phyloP scores from a whole-genome alignment of 305 asterid species.

The Fraxinus albicans region DNA sequence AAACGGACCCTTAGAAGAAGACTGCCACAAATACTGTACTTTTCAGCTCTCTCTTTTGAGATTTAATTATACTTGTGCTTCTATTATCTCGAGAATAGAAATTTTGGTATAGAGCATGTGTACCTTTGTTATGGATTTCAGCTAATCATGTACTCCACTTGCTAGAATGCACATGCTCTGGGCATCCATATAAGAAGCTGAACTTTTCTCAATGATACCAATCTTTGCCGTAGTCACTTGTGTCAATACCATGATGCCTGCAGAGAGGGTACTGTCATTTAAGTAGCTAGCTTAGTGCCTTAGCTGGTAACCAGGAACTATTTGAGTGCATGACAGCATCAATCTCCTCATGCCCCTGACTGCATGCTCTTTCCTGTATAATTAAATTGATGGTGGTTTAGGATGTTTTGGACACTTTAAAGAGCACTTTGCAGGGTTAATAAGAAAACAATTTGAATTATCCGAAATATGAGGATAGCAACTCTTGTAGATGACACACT shows the following conservation, averaged over 20 bases:
- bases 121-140: not conserved
- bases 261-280: not conserved
- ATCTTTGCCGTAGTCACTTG: not conserved
- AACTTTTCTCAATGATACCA: not conserved
- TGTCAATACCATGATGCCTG: not conserved
- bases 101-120: not conserved
- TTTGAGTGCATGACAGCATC: not conserved
- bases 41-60: not conserved
- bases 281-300: not conserved
- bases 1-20: not conserved
- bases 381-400: not conserved
- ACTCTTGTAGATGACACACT: not conserved
- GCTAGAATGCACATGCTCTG: not conserved
- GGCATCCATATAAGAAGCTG: not conserved
- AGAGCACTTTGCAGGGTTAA: not conserved
- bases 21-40: not conserved
- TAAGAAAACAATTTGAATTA: not conserved
- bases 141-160: not conserved
- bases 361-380: not conserved
- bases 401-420: not conserved
- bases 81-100: not conserved
- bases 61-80: not conserved
- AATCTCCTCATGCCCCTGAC: not conserved
- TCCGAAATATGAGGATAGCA: not conserved
- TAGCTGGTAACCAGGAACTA: conserved; percentile 1